Conservation (phyloP, 2,329 filamentous ascomycete species). For the Colletotrichum orbiculare region DNA sequence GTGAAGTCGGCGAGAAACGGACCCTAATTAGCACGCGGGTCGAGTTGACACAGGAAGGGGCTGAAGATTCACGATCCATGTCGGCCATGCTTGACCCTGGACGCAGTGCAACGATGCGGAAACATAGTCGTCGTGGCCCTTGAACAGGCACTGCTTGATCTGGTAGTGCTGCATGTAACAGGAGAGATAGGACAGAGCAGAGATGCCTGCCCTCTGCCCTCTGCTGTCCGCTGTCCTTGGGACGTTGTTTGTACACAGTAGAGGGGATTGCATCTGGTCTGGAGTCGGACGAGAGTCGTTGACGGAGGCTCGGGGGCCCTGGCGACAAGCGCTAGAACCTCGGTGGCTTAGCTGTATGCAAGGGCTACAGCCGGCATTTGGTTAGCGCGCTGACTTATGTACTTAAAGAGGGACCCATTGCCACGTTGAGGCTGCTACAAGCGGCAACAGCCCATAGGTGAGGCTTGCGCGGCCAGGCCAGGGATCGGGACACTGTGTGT, state of each 20-base stretch:
- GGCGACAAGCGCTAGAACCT: background rate
- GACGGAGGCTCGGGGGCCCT: constrained; percentile 27
- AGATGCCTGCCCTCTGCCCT: no score
- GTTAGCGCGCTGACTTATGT: background rate
- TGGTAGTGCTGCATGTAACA: background rate
- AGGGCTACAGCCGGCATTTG: constrained; percentile 20
- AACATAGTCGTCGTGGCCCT: background rate
- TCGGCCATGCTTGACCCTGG: no score
- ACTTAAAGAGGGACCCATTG: background rate
- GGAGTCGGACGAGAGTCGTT: constrained; percentile 11
- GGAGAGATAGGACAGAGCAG: no score
- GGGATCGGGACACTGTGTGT: background rate
- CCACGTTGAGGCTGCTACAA: constrained; percentile 16
- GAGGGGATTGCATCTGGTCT: constrained; percentile 9
- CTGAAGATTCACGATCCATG: no score
- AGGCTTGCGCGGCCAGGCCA: constrained; percentile 29
- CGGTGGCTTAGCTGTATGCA: constrained; percentile 14
- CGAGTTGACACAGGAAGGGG: no score
- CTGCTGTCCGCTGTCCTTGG: background rate
- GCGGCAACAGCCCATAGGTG: constrained; percentile 18
- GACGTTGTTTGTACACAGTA: background rate
- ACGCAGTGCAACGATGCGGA: background rate
- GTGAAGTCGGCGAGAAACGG: constrained; percentile 5
- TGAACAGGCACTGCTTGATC: background rate
- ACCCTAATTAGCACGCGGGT: no score